phyloP scores from a whole-genome alignment of 2,329 filamentous ascomycete species.

The Parasarocladium wereldwijsianum region DNA sequence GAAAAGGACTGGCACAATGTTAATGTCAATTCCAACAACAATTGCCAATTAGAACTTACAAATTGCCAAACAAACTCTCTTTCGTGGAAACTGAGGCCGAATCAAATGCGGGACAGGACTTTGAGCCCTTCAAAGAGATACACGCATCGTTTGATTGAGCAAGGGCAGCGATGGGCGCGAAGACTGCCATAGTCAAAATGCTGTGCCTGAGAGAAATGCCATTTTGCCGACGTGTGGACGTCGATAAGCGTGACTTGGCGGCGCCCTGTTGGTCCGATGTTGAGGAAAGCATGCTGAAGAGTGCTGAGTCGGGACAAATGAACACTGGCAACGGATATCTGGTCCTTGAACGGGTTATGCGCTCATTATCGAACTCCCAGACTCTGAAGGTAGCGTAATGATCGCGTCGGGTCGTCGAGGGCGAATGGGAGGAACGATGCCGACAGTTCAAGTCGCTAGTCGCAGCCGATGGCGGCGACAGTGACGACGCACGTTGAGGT shows the following conservation, averaged over 20 bases:
- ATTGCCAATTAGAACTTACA: slow-evolving; percentile 33
- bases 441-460: slow-evolving; percentile 37
- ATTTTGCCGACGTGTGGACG: background rate
- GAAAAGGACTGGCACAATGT: slow-evolving; percentile 53
- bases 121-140: slow-evolving; percentile 57
- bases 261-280: background rate
- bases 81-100: slow-evolving; percentile 57
- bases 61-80: slow-evolving; percentile 39
- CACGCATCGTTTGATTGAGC: slow-evolving; percentile 26
- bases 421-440: slow-evolving; percentile 20
- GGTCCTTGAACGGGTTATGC: background rate
- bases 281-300: slow-evolving; percentile 1
- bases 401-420: background rate
- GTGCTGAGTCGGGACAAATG: background rate
- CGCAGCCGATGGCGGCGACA: slow-evolving; percentile 38
- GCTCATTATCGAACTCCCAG: slow-evolving; percentile 3
- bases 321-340: background rate
- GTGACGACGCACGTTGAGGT: too few relatives aligned
- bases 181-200: too few relatives aligned
- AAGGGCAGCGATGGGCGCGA: slow-evolving; percentile 17
- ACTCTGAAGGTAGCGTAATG: background rate
- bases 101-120: slow-evolving; percentile 56
- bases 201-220: slow-evolving; percentile 11
- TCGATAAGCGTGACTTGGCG: background rate
- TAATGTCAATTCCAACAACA: background rate